Evolutionary conservation across 2,329 filamentous ascomycete genomes (phyloP), one percentile per base, ranked within the genome.

Genomic region (Pseudocercospora fijiensis): DNA sequence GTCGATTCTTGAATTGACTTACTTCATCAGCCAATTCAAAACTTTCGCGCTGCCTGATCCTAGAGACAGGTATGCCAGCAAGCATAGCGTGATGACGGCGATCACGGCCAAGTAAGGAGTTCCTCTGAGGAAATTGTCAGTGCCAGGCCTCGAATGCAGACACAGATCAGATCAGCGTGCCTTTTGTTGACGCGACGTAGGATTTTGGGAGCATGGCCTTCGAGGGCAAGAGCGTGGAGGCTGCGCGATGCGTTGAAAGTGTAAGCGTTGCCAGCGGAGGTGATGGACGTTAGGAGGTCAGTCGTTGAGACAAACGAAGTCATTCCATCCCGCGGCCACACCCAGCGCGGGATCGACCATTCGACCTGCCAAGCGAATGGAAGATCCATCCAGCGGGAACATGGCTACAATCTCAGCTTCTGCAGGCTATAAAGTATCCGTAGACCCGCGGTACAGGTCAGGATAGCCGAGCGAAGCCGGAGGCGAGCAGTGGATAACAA

Each of bases 341-440:
- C 53, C 53, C 2, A 56, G 30, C 1, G 53, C 53, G 1, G 91
- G 88, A 69, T 92, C 89, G 28, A 92, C 88, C 68, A 86, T 92
- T 51, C 88, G 84, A 11, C 89, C 88, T 3, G 90, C 90, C 70
- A 92, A 91, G 26, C 88, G 86, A 72, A 92, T 90, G 74, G 92
- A 92, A 0, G 89, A 56, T 33, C 52, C 52, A 20, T 56, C 52
- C 6, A 56, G 52, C n/a, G 52, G 52, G n/a, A 56, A 56, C 27
- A 56, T 28, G 4, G 52, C 37, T 11, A 56, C 52, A 20, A 56
- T 56, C 33, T 56, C 52, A 18, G 33, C 24, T 20, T 30, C 43
- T 47, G 43, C n/a, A 47, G 16, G 10, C n/a, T n/a, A n/a, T n/a
- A n/a, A n/a, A n/a, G n/a, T n/a, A n/a, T n/a, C n/a, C n/a, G n/a